Evolutionary conservation across 768 basidiomycete species (phyloP).

Genomic region (Mrakia frigida): DNA sequence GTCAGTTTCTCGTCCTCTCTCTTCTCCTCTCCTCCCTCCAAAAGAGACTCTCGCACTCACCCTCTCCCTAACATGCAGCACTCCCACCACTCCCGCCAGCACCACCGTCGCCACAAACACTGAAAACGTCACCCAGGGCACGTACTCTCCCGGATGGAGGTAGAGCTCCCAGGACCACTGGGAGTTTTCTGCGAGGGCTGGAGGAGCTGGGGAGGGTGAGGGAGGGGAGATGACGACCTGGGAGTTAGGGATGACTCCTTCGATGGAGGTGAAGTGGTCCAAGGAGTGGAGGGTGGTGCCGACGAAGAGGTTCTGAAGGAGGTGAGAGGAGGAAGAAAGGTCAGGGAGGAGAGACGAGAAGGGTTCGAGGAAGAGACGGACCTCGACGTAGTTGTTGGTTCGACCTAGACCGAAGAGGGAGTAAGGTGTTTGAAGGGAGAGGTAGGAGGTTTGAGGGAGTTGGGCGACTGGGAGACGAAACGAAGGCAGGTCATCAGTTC

Average conservation of each 20-base stretch:
- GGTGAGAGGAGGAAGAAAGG: background rate
- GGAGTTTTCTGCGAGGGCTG: constrained; percentile 48
- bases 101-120: constrained; percentile 67
- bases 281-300: constrained; percentile 73
- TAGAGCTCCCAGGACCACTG: constrained; percentile 74
- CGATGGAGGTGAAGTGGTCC: constrained; percentile 82
- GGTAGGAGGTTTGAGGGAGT: constrained; percentile 87
- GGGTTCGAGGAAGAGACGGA: constrained; percentile 26
- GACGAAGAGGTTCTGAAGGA: constrained; percentile 71
- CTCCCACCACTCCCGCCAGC: constrained; percentile 74
- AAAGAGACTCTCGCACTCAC: constrained; percentile 47
- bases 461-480: constrained; percentile 64
- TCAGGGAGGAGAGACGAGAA: background rate
- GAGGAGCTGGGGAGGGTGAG: constrained; percentile 44
- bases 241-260: constrained; percentile 95
- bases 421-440: constrained; percentile 83
- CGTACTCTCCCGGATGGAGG: constrained; percentile 91
- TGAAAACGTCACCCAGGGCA: constrained; percentile 91
- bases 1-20: constrained; percentile 14
- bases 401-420: constrained; percentile 94
- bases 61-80: constrained; percentile 89
- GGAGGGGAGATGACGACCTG: constrained; percentile 87
- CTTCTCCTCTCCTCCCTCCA: constrained; percentile 19
- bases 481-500: background rate
- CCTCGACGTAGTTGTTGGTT: constrained; percentile 97